Conservation (phyloP, 106 monocot genomes). For the Gastrodia elata region DNA sequence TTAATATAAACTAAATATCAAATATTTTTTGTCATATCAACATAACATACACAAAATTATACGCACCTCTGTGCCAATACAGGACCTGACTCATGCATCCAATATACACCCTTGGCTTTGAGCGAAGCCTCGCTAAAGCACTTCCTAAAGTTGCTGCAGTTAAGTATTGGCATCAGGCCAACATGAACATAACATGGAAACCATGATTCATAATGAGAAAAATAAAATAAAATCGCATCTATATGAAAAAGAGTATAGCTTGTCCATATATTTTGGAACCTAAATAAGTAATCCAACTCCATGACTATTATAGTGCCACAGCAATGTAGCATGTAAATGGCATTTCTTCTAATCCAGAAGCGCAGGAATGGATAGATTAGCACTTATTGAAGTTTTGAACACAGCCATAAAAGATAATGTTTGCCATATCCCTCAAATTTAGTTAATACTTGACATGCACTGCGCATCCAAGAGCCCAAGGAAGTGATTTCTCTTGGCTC, state of each 20-base stretch:
- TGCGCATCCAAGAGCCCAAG: too few species aligned
- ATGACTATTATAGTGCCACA: too few species aligned
- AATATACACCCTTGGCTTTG: conserved; percentile 78
- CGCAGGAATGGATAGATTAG: neutral
- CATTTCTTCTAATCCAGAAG: neutral
- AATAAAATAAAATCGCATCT: too few species aligned
- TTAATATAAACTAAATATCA: neutral
- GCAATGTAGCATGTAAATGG: neutral
- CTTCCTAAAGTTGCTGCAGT: conserved; percentile 72
- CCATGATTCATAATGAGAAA: neutral
- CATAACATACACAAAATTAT: neutral
- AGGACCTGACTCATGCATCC: conserved; percentile 99
- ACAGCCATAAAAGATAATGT: neutral
- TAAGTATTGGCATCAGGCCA: neutral
- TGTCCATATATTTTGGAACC: neutral
- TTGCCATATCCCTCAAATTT: too few species aligned
- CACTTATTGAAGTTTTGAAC: neutral
- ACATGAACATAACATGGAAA: neutral
- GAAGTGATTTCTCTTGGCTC: too few species aligned
- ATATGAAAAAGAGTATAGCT: neutral
- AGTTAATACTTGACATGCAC: too few species aligned
- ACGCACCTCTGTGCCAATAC: conserved; percentile 89
- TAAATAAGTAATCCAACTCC: neutral
- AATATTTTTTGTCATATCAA: neutral
- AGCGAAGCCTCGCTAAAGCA: conserved; percentile 56